Percentiles rank a stretch among this genome's conserved stretches.
Evolutionary conservation across 2,329 filamentous ascomycete species (phyloP).

Genomic region (Colletotrichum chrysophilum): DNA sequence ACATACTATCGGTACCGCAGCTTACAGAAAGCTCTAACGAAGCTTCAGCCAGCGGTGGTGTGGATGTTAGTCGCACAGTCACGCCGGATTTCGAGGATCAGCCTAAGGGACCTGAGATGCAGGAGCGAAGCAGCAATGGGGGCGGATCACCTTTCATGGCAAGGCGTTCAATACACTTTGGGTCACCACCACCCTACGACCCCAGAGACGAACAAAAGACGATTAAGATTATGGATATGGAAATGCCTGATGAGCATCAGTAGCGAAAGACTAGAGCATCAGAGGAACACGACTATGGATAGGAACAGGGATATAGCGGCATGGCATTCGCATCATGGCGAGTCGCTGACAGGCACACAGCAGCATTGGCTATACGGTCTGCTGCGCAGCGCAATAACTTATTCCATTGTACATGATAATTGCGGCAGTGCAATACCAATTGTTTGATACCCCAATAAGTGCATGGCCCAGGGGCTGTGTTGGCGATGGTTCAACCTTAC

Average conservation of each 20-base stretch:
- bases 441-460: slow-evolving; percentile 12
- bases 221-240: slow-evolving; percentile 42
- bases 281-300: neutral
- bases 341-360: neutral
- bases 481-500: neutral
- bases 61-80: slow-evolving; percentile 22
- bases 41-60: slow-evolving; percentile 15
- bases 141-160: slow-evolving; percentile 29
- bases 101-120: slow-evolving; percentile 48
- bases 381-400: neutral
- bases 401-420: neutral
- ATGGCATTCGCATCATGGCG: neutral
- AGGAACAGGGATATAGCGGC: neutral
- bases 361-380: neutral
- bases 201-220: slow-evolving; percentile 23
- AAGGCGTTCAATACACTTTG: slow-evolving; percentile 14
- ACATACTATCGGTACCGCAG: slow-evolving; percentile 12
- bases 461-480: neutral
- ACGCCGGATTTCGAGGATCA: slow-evolving; percentile 20
- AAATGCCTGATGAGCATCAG: slow-evolving; percentile 32
- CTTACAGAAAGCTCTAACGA: slow-evolving; percentile 12
- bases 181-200: neutral
- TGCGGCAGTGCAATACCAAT: neutral
- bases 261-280: slow-evolving; percentile 10
- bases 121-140: slow-evolving; percentile 38